A percentile compares a stretch with the other conserved stretches of the same genome.
phyloP scores from a whole-genome alignment of 2,329 filamentous ascomycete species.

The Trichoderma afroharzianum region DNA sequence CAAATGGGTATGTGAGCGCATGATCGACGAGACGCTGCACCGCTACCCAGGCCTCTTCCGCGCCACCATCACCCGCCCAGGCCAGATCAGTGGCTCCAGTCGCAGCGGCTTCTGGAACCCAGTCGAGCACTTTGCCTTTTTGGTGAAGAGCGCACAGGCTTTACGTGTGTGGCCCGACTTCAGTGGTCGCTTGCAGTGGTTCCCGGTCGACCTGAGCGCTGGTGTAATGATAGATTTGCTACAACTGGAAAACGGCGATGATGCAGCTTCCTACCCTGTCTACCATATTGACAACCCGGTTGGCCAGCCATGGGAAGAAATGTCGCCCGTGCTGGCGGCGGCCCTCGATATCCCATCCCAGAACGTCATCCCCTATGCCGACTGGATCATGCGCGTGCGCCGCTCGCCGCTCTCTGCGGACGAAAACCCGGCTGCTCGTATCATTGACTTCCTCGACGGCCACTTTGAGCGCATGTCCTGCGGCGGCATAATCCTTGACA shows the following conservation, averaged over 20 bases:
- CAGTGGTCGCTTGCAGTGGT: neutral
- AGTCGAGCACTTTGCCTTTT: neutral
- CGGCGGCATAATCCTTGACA: conserved; percentile 18
- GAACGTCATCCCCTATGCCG: neutral
- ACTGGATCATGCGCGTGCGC: neutral
- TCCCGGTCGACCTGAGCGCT: too few species aligned
- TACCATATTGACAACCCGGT: neutral
- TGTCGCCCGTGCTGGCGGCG: neutral
- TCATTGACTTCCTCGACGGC: conserved; percentile 17
- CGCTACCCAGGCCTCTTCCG: neutral
- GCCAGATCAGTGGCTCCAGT: neutral
- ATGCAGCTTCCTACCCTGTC: neutral
- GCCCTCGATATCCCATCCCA: conserved; percentile 7
- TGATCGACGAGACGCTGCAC: neutral
- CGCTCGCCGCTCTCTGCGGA: neutral
- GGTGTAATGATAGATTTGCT: neutral
- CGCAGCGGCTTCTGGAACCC: neutral
- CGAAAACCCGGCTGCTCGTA: neutral
- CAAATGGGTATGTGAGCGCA: neutral
- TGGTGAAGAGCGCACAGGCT: neutral
- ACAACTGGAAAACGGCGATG: neutral
- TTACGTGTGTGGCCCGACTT: neutral
- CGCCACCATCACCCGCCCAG: neutral
- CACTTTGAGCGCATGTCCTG: conserved; percentile 21
- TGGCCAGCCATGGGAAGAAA: neutral